Evolutionary conservation across 495 filamentous ascomycete species (phyloP).

Genomic region (Aspergillus mulundensis): DNA sequence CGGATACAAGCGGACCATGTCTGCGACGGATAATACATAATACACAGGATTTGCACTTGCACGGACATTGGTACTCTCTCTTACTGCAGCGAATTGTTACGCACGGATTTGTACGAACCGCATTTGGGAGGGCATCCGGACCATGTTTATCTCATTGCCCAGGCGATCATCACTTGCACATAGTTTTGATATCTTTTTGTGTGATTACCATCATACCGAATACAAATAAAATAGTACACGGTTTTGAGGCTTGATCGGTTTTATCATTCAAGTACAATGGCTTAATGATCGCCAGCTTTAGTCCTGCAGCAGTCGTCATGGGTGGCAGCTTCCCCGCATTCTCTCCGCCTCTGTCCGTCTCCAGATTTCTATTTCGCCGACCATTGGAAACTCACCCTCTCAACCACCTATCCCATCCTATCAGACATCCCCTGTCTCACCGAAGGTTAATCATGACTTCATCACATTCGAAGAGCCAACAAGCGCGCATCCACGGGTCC

Average conservation of each 20-base stretch:
- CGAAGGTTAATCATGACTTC: slow-evolving; percentile 3
- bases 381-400: background rate
- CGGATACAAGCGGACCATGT: slow-evolving; percentile 1
- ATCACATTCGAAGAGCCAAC: slow-evolving; percentile 2
- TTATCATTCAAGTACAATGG: background rate
- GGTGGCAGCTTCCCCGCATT: slow-evolving; percentile 11
- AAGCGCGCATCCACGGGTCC: background rate
- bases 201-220: background rate
- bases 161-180: background rate
- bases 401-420: background rate
- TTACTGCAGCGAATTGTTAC: background rate
- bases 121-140: background rate
- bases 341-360: background rate
- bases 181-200: background rate
- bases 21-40: slow-evolving; percentile 4
- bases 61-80: background rate
- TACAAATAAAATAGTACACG: background rate
- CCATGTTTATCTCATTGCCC: background rate
- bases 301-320: background rate
- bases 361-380: background rate
- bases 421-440: background rate
- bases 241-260: too few species aligned
- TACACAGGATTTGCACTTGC: slow-evolving; percentile 6
- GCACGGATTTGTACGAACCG: background rate
- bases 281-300: background rate